Conservation (phyloP, 148 eudicot genomes). For the Vaccinium vitisidaea region DNA sequence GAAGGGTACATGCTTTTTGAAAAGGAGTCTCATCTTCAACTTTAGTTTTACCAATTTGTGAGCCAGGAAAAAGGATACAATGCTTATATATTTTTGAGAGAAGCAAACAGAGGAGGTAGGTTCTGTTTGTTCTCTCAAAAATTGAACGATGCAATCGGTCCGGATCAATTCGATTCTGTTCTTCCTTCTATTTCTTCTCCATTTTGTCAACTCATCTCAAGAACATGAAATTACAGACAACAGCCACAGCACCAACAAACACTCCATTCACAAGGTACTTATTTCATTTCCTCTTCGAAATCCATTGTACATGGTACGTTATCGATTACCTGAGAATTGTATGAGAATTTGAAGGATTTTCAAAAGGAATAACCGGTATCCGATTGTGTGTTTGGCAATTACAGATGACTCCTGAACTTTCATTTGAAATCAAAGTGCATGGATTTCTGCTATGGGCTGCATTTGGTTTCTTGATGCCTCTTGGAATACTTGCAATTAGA, state of each 20-base stretch:
- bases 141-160: slow-evolving; percentile 10
- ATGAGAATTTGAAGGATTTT: neutral
- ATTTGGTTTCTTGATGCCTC: slow-evolving; percentile 73
- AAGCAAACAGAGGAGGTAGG: neutral
- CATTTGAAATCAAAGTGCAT: slow-evolving; percentile 57
- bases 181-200: slow-evolving; percentile 21
- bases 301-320: too few species aligned
- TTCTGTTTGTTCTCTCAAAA: slow-evolving; percentile 7
- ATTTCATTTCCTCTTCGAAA: neutral
- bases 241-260: slow-evolving; percentile 10
- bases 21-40: neutral
- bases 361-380: neutral
- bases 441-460: slow-evolving; percentile 86
- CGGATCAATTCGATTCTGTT: slow-evolving; percentile 14
- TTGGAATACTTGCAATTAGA: slow-evolving; percentile 66
- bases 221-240: neutral
- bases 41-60: neutral
- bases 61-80: neutral
- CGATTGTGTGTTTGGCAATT: neutral
- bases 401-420: slow-evolving; percentile 36
- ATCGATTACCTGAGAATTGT: neutral
- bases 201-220: slow-evolving; percentile 26
- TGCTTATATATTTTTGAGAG: neutral
- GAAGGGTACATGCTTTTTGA: neutral
- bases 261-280: slow-evolving; percentile 21